A percentile compares a stretch with the other conserved stretches of the same genome.
phyloP scores from a whole-genome alignment of 495 filamentous ascomycete genomes.

The Bacidia rubella region DNA sequence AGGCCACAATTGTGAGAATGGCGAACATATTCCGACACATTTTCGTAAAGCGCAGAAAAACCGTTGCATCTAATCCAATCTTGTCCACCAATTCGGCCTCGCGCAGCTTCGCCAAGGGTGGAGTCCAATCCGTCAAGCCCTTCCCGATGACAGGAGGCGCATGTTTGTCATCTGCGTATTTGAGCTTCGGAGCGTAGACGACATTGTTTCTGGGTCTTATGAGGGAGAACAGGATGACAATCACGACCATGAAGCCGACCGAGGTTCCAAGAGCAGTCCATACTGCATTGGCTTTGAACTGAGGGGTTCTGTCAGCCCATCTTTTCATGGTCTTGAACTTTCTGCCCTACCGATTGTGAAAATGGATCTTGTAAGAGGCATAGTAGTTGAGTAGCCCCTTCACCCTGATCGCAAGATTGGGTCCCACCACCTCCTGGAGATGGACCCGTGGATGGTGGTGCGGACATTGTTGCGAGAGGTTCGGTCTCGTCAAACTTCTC shows the following conservation, averaged over 20 bases:
- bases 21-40: conserved; percentile 92
- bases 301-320: not conserved
- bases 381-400: conserved; percentile 27
- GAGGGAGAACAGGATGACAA: conserved; percentile 71
- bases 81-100: conserved; percentile 64
- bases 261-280: conserved; percentile 73
- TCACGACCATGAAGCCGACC: conserved; percentile 53
- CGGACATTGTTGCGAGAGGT: too few species aligned
- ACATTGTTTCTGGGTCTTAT: conserved; percentile 79
- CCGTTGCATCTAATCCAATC: conserved; percentile 76
- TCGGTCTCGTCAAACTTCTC: too few species aligned
- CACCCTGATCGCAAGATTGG: not conserved
- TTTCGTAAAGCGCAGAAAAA: conserved; percentile 76
- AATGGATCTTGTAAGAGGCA: conserved; percentile 37
- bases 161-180: conserved; percentile 84
- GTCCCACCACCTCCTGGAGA: not conserved
- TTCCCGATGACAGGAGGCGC: conserved; percentile 82
- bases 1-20: conserved; percentile 57
- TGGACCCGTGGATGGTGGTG: not conserved
- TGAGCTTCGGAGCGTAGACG: conserved; percentile 90
- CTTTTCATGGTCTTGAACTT: not conserved
- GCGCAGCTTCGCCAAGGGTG: conserved; percentile 58
- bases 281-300: conserved; percentile 53
- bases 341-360: conserved; percentile 27
- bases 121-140: conserved; percentile 73